Percentiles rank a stretch among this genome's conserved stretches.
These are phyloP conservation scores for Physaria fendleri DNA, from an alignment of 345 rosid species.

Conservation along the genomic window DNA sequence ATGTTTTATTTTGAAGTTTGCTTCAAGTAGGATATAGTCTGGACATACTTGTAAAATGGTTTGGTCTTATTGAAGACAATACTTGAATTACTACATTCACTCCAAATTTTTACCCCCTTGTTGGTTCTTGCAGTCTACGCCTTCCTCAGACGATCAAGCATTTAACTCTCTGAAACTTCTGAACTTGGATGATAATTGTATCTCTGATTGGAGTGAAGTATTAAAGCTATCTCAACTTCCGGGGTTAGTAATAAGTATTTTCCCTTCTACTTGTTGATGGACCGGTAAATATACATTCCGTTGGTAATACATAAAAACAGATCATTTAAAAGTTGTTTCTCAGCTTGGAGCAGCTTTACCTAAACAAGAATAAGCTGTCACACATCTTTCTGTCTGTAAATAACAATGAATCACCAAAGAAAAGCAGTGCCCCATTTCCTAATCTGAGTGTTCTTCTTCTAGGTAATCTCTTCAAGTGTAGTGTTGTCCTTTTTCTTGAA, in stretches of 20 bases:
- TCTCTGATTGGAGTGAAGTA: slow-evolving; percentile 80
- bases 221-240: slow-evolving; percentile 60
- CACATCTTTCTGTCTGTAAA: slow-evolving; percentile 43
- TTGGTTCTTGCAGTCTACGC: slow-evolving; percentile 35
- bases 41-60: background rate
- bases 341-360: slow-evolving; percentile 86
- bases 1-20: background rate
- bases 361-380: slow-evolving; percentile 74
- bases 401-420: slow-evolving; percentile 28
- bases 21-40: background rate
- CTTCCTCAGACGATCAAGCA: slow-evolving; percentile 44
- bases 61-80: background rate
- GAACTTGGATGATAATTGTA: slow-evolving; percentile 79
- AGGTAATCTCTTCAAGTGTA: slow-evolving; percentile 45
- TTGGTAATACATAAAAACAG: background rate
- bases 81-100: background rate
- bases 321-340: slow-evolving; percentile 3
- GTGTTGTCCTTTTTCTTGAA: background rate
- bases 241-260: slow-evolving; percentile 45
- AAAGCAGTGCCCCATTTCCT: slow-evolving; percentile 51
- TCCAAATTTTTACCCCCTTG: background rate
- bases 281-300: background rate
- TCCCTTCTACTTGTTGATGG: slow-evolving; percentile 3
- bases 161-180: slow-evolving; percentile 67
- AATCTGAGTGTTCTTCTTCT: slow-evolving; percentile 73